Base-by-base conservation (phyloP, 2,329 filamentous ascomycete species). In the Cladosporium phlei region DNA sequence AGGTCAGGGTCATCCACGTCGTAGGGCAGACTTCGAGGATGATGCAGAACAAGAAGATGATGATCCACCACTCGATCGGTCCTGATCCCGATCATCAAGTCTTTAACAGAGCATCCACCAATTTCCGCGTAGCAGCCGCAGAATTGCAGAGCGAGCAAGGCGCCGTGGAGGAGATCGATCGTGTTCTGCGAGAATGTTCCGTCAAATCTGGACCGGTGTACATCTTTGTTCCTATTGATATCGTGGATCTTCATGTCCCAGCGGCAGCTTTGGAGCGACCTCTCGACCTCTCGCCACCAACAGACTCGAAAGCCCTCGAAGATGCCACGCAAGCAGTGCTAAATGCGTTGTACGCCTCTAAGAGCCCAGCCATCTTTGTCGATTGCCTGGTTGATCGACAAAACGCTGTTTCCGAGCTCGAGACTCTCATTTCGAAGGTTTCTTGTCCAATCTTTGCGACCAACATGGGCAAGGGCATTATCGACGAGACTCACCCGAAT, bases 41-140 rank as follows among this genome's bases (percentile, higher is more conserved):
- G 2, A 69, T 71, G 67, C 69, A 72, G 53, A 54, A 63, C 21
- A 61, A 63, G 5, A 57, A 62, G 21, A 64, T 70, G 65, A 69
- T 71, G 68, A 72, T 72, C 33, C 69, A 72, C 47, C 69, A 72
- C 52, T 67, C 66, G 8, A 69, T 72, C 51, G 69, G 56, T 2
- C 54, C 59, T 6, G 59, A 59, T n/a, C 69, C 69, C 0, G 64
- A 72, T 49, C 69, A 72, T 21, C 50, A 64, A 52, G 51, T 66
- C n/a, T 71, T 70, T 54, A 69, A 66, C 47, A 64, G 64, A 22
- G 66, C 68, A 16, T 67, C 66, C 2, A 59, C 55, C 20, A 59
- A 57, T 2, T 59, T 69, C 37, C 57, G 69, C 4, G 61, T 60
- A 33, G 65, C 68, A 0, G 68, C 66, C 20, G 69, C 69, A 1